These are phyloP conservation scores for Capsella rubella DNA, from an alignment of 441 rosid genomes.

Conservation along the genomic window DNA sequence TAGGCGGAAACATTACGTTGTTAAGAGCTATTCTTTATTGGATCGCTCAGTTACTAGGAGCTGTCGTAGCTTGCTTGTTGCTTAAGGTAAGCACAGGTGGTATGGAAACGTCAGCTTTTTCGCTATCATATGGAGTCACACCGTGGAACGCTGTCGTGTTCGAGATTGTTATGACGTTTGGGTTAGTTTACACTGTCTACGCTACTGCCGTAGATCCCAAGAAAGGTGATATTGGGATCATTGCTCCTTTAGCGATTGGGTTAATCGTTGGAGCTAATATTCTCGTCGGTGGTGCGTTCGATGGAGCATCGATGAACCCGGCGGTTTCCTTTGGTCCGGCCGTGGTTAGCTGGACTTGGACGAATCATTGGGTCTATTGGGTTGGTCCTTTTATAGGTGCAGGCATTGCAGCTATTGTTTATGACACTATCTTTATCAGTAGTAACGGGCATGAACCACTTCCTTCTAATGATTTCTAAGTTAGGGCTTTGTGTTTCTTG, in stretches of 20 bases:
- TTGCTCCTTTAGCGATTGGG: conserved; percentile 72
- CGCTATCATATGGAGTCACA: conserved; percentile 54
- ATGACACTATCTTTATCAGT: conserved; percentile 62
- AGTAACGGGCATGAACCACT: conserved; percentile 55
- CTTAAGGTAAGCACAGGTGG: conserved; percentile 68
- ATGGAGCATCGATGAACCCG: conserved; percentile 78
- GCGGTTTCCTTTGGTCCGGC: conserved; percentile 77
- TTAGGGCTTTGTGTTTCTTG: conserved; percentile 13
- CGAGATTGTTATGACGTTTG: conserved; percentile 79
- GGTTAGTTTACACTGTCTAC: conserved; percentile 68
- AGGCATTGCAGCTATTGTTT: conserved; percentile 62
- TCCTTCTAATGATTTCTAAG: conserved; percentile 56
- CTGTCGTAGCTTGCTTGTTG: conserved; percentile 68
- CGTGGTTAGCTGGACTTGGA: conserved; percentile 76
- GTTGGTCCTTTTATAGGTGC: conserved; percentile 70
- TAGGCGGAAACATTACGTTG: conserved; percentile 64
- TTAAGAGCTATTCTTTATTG: conserved; percentile 58
- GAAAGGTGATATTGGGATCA: conserved; percentile 59
- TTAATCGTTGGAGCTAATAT: conserved; percentile 77
- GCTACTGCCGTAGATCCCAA: conserved; percentile 74
- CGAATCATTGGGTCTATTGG: conserved; percentile 79
- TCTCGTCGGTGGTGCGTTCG: conserved; percentile 71
- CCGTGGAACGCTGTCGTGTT: conserved; percentile 62
- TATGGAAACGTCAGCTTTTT: conserved; percentile 64
- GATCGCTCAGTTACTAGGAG: conserved; percentile 71